A percentile compares a stretch with the other conserved stretches of the same genome.
phyloP scores from a whole-genome alignment of 2,329 filamentous ascomycete genomes.

The Calonectria pseudoturangicola region DNA sequence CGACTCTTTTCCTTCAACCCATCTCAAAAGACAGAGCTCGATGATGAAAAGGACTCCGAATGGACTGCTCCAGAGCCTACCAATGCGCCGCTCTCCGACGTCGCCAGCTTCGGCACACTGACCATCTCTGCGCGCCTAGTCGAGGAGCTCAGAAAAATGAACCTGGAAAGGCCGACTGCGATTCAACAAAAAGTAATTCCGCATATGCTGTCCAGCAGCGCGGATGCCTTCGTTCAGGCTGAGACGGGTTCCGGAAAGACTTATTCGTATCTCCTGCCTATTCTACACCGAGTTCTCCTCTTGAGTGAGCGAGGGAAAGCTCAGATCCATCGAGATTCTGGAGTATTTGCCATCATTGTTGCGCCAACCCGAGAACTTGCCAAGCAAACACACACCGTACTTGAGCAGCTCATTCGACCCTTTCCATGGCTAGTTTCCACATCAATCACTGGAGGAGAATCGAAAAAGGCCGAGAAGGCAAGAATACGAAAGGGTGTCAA shows the following conservation, averaged over 20 bases:
- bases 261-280: constrained; percentile 93
- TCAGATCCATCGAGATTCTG: constrained; percentile 88
- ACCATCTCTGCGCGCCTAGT: constrained; percentile 89
- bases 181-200: constrained; percentile 94
- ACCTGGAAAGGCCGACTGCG: constrained; percentile 91
- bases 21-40: constrained; percentile 77
- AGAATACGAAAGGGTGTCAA: constrained; percentile 94
- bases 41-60: constrained; percentile 69
- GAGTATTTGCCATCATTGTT: constrained; percentile 94
- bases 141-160: constrained; percentile 89
- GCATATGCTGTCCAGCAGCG: constrained; percentile 85
- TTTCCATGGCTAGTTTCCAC: constrained; percentile 96
- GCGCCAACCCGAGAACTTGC: constrained; percentile 95
- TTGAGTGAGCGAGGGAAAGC: constrained; percentile 76
- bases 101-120: constrained; percentile 90
- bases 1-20: constrained; percentile 96
- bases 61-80: constrained; percentile 82
- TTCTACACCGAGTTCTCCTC: constrained; percentile 90
- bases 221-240: constrained; percentile 96
- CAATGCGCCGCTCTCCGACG: constrained; percentile 91
- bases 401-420: constrained; percentile 90
- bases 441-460: constrained; percentile 83
- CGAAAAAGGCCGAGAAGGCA: constrained; percentile 90
- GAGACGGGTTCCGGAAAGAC: constrained; percentile 99
- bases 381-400: constrained; percentile 91